These are phyloP conservation scores for Aegle marmelos DNA, from an alignment of 345 rosid species.

Conservation along the genomic window DNA sequence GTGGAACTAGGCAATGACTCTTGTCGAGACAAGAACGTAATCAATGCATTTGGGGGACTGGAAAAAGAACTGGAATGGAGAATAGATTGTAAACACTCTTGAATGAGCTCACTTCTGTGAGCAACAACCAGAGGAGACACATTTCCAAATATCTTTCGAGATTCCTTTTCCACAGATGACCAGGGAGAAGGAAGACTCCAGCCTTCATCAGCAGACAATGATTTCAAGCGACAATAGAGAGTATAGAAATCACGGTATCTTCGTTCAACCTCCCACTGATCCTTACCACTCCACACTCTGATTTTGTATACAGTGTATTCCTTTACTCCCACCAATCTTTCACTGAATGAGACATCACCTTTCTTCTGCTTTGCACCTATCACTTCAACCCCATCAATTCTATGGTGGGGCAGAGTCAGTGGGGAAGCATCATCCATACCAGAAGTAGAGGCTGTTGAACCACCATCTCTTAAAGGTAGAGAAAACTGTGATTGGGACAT, in stretches of 20 bases:
- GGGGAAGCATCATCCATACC: conserved; percentile 43
- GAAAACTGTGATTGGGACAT: conserved; percentile 48
- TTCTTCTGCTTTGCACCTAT: conserved; percentile 88
- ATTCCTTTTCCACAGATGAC: conserved; percentile 79
- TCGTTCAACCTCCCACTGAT: conserved; percentile 89
- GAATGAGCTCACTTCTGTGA: conserved; percentile 81
- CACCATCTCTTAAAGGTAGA: conserved; percentile 67
- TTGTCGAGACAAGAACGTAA: conserved; percentile 75
- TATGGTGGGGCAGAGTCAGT: conserved; percentile 29
- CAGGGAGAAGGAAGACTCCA: conserved; percentile 86
- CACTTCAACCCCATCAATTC: conserved; percentile 80
- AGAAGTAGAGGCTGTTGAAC: conserved; percentile 74
- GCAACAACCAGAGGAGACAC: conserved; percentile 79
- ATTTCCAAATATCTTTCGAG: conserved; percentile 77
- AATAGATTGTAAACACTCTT: conserved; percentile 75
- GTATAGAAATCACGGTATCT: conserved; percentile 92
- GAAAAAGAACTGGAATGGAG: conserved; percentile 55
- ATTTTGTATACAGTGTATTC: conserved; percentile 82
- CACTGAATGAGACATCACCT: conserved; percentile 90
- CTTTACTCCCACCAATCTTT: conserved; percentile 94
- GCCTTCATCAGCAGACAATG: conserved; percentile 70
- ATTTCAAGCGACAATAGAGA: conserved; percentile 74
- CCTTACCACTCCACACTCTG: conserved; percentile 72
- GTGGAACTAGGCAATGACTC: conserved; percentile 53
- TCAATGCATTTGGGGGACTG: conserved; percentile 59